Percentiles rank a stretch among this genome's conserved stretches.
Evolutionary conservation across 1,284 basidiomycete genomes (phyloP).

Genomic region (Macrocystidia cucumis): DNA sequence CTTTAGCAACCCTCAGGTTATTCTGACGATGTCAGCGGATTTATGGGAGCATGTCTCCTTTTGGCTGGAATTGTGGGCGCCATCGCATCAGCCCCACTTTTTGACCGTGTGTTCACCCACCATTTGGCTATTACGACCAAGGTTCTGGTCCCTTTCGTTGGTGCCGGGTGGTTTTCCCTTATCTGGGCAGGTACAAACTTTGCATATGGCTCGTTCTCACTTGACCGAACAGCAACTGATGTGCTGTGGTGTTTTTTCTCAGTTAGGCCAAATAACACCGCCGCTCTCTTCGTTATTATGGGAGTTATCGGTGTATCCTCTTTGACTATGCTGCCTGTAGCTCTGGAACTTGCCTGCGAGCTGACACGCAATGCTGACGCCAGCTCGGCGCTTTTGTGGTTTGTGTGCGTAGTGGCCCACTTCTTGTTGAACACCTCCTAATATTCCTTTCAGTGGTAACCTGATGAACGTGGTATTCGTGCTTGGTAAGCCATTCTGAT

Average conservation of each 20-base stretch:
- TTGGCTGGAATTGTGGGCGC: slow-evolving; percentile 64
- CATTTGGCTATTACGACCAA: slow-evolving; percentile 56
- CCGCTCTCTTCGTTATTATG: slow-evolving; percentile 56
- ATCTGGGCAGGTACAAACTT: slow-evolving; percentile 64
- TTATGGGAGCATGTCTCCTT: slow-evolving; percentile 63
- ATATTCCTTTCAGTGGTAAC: slow-evolving; percentile 43
- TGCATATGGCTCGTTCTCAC: neutral
- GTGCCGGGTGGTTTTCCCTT: slow-evolving; percentile 56
- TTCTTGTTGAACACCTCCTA: too few relatives aligned
- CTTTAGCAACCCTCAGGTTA: slow-evolving; percentile 67
- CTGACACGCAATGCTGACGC: slow-evolving; percentile 70
- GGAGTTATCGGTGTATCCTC: slow-evolving; percentile 58
- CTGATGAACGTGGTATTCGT: slow-evolving; percentile 57
- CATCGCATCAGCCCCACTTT: slow-evolving; percentile 58
- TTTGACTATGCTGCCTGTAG: slow-evolving; percentile 64
- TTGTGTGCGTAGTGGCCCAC: slow-evolving; percentile 42
- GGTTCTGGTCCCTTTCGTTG: slow-evolving; percentile 52
- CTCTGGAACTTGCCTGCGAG: slow-evolving; percentile 69
- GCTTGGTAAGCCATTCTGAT: slow-evolving; percentile 35
- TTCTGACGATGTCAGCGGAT: slow-evolving; percentile 50
- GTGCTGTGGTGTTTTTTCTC: slow-evolving; percentile 3
- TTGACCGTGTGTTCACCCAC: slow-evolving; percentile 71
- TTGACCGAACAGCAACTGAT: too few relatives aligned
- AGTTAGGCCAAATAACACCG: slow-evolving; percentile 42
- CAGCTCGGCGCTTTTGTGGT: slow-evolving; percentile 70